Base-by-base conservation (phyloP, 2,329 filamentous ascomycete species). In the Onygenales sp. region DNA sequence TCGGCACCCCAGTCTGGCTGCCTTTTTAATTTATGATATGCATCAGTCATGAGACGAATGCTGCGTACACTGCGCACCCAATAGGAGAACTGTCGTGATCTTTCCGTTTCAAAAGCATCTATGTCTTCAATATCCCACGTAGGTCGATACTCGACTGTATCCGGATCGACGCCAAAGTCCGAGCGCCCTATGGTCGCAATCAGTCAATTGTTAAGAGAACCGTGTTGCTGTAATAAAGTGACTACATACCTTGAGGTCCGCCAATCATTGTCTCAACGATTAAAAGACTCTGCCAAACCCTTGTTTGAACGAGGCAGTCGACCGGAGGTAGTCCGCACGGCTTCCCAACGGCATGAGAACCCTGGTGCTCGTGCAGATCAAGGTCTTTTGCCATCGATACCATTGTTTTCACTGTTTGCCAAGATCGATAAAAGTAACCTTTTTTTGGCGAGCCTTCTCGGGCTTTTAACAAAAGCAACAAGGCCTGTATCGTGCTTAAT, bases 361-460 rank as follows among this genome's bases (percentile, higher is more conserved):
- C 84, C 57, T 83, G 83, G 70, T 97, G 92, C 58, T 95, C 89
- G 64, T 96, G 85, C 5, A 97, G 75, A 17, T 90, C 88, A 34
- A 97, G 76, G 65, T 96, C 92, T 63, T 94, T 93, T 31, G 84
- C 89, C 88, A 97, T 95, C 46, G 90, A 86, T 6, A 95, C 86
- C 58, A 92, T 89, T 56, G 91, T 88, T 51, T 95, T 92, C 17
- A 95, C 83, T 4, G 87, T 88, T 83, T 96, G 95, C 92, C 93
- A 97, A 0, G 93, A 97, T 39, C 92, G 85, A 70, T 93, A 97
- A 69, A 93, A 97, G 66, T 97, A 97, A 1, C 93, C 93, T 56
- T 88, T 84, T 65, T 95, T 95, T 0, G 92, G 91, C 7, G 87
- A 84, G n/a, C 88, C 87, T 69, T 97, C 92, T 58, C 90, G 82